A percentile compares a stretch with the other conserved stretches of the same genome.
phyloP scores from a whole-genome alignment of 768 basidiomycete species.

The Suillus clintonianus region DNA sequence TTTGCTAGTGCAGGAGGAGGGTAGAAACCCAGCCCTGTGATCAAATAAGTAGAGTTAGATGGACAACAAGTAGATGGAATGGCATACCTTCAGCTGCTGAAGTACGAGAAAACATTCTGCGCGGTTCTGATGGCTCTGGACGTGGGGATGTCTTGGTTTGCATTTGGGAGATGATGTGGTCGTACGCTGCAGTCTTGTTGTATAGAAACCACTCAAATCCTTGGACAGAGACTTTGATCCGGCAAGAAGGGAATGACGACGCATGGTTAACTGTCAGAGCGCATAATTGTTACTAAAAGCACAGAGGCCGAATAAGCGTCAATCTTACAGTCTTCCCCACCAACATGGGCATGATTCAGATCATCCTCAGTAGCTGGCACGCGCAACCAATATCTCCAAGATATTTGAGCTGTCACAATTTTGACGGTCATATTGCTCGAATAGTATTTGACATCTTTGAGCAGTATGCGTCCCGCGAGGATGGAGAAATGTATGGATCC shows the following conservation, averaged over 20 bases:
- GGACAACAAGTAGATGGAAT: neutral
- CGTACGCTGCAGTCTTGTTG: slow-evolving; percentile 87
- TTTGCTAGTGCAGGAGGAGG: slow-evolving; percentile 26
- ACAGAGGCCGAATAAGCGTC: slow-evolving; percentile 2
- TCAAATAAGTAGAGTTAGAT: neutral
- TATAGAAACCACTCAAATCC: slow-evolving; percentile 94
- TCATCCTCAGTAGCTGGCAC: slow-evolving; percentile 77
- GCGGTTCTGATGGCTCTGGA: slow-evolving; percentile 32
- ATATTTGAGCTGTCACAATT: slow-evolving; percentile 80
- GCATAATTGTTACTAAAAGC: neutral
- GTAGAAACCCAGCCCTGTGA: slow-evolving; percentile 14
- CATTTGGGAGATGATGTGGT: slow-evolving; percentile 82
- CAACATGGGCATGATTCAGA: slow-evolving; percentile 46
- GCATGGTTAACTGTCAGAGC: slow-evolving; percentile 35
- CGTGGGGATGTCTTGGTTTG: slow-evolving; percentile 33
- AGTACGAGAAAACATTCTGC: slow-evolving; percentile 40
- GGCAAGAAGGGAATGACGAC: slow-evolving; percentile 58
- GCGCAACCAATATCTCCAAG: slow-evolving; percentile 95
- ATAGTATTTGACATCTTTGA: slow-evolving; percentile 88
- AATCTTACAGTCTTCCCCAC: slow-evolving; percentile 56
- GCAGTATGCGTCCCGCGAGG: slow-evolving; percentile 80
- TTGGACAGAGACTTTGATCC: slow-evolving; percentile 77
- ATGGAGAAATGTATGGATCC: slow-evolving; percentile 93
- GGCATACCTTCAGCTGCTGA: slow-evolving; percentile 41
- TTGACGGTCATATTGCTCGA: slow-evolving; percentile 90